Evolutionary conservation across 768 basidiomycete species (phyloP), one percentile per base, ranked within the genome.

Genomic region (Tremella fuciformis): DNA sequence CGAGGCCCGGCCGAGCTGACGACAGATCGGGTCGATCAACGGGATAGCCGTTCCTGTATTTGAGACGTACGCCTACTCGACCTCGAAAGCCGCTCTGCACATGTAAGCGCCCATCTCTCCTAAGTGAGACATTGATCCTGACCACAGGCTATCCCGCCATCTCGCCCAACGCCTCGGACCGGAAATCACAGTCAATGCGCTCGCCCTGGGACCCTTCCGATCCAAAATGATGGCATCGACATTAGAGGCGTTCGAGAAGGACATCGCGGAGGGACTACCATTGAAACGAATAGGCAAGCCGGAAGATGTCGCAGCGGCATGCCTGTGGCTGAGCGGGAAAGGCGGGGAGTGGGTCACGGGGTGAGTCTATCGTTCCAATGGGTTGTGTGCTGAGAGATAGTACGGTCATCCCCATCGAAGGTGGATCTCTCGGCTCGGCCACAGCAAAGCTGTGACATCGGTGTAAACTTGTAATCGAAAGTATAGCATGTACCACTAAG

Each of bases 51-150:
- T 85, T 3, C 84, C 84, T 1, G 74, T 78, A 21, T 80, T 83
- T 57, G 84, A 86, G 62, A 86, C 85, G 1, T 86, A 84, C 60
- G 84, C 85, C 0, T 86, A 86, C 67, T 81, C 83, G 29, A 82
- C 84, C 2, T 83, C 82, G n/a, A 87, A 87, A 63, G 78, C 76
- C 8, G 76, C 76, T 29, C 38, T 77, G 39, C 71, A 73, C 57
- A 69, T 71, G 76, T 76, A 55, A 37, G 68, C 58, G 2, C 50
- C 47, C 21, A 7, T 40, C 38, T 38, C 52, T 53, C 29, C 38
- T 29, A 39, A 50, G 6, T 34, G 13, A n/a, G 25, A 18, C n/a
- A 29, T 16, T 56, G 4, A 84, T 79, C 2, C 73, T 85, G 82
- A 84, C 26, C 18, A 8, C 19, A 85, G 86, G 55, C 74, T 85